Evolutionary conservation across 495 filamentous ascomycete species (phyloP).

Genomic region (Physcia stellaris): DNA sequence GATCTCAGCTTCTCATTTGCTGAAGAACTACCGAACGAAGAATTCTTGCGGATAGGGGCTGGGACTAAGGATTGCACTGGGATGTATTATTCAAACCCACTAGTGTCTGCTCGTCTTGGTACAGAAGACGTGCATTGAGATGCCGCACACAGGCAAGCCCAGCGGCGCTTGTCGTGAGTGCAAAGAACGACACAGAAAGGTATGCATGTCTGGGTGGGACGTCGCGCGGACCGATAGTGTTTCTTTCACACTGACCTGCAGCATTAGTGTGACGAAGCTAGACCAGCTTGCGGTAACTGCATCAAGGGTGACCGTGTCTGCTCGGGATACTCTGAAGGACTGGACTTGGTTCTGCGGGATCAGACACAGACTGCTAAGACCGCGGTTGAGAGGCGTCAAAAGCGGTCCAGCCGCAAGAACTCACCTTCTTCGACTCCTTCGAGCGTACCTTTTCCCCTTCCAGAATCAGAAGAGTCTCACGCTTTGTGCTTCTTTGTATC

Average conservation of each 20-base stretch:
- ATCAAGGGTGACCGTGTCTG: constrained; percentile 7
- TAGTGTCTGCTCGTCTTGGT: too few relatives aligned
- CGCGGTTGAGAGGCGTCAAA: constrained; percentile 7
- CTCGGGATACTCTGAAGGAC: constrained; percentile 10
- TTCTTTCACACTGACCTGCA: background rate
- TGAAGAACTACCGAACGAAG: too few relatives aligned
- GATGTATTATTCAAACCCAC: too few relatives aligned
- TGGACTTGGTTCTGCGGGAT: constrained; percentile 11
- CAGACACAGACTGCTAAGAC: constrained; percentile 11
- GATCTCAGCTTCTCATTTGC: too few relatives aligned
- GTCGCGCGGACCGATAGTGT: background rate
- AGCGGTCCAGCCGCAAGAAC: background rate
- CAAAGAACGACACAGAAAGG: constrained; percentile 12
- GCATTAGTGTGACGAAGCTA: constrained; percentile 15
- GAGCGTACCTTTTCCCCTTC: background rate
- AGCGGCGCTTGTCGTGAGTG: constrained; percentile 10
- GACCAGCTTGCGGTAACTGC: constrained; percentile 11
- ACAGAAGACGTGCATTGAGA: too few relatives aligned
- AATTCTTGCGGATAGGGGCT: too few relatives aligned
- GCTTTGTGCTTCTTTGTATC: constrained; percentile 10
- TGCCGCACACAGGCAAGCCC: constrained; percentile 13
- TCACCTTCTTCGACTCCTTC: background rate
- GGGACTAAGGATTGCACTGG: too few relatives aligned
- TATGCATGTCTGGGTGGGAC: background rate
- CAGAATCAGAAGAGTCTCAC: constrained; percentile 7